Percentiles rank a stretch among this genome's conserved stretches.
Evolutionary conservation across 495 filamentous ascomycete species (phyloP).

Genomic region (Peziza echinospora): DNA sequence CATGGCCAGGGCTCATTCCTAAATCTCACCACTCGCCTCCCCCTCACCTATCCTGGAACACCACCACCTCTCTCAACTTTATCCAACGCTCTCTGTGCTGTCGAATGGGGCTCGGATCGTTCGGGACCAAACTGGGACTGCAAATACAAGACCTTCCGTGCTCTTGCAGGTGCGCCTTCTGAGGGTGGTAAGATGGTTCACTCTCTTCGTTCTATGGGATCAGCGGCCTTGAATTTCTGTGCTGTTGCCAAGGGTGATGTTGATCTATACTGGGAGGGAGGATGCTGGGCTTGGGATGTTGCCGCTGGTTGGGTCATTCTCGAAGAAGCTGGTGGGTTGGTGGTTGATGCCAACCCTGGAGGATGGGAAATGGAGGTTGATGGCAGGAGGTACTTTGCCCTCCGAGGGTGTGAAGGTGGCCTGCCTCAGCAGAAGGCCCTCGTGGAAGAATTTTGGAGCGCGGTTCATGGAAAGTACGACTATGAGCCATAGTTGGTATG

Average conservation of each 20-base stretch:
- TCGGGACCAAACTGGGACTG: slow-evolving; percentile 53
- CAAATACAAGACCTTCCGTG: slow-evolving; percentile 47
- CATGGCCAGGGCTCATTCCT: slow-evolving; percentile 45
- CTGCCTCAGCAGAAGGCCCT: slow-evolving; percentile 36
- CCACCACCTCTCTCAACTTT: slow-evolving; percentile 27
- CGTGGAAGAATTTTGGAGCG: slow-evolving; percentile 62
- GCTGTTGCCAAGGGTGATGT: slow-evolving; percentile 56
- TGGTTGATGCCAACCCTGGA: slow-evolving; percentile 49
- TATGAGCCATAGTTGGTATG: not conserved
- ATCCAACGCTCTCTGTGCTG: slow-evolving; percentile 34
- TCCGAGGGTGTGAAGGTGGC: slow-evolving; percentile 41
- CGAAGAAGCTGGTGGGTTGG: slow-evolving; percentile 58
- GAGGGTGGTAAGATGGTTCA: slow-evolving; percentile 73
- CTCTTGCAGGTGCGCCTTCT: slow-evolving; percentile 38
- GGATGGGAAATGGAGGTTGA: slow-evolving; percentile 34
- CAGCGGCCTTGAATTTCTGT: slow-evolving; percentile 67
- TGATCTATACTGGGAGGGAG: slow-evolving; percentile 83
- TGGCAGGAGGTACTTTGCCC: slow-evolving; percentile 54
- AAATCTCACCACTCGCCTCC: slow-evolving; percentile 36
- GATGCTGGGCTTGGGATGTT: slow-evolving; percentile 91
- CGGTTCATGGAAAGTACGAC: not conserved
- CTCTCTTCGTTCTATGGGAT: slow-evolving; percentile 48
- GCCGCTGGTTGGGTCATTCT: slow-evolving; percentile 81
- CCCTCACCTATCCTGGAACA: slow-evolving; percentile 33
- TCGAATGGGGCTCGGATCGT: slow-evolving; percentile 63